Conservation (phyloP, 306 rosid species). For the Arachis hypogaea region DNA sequence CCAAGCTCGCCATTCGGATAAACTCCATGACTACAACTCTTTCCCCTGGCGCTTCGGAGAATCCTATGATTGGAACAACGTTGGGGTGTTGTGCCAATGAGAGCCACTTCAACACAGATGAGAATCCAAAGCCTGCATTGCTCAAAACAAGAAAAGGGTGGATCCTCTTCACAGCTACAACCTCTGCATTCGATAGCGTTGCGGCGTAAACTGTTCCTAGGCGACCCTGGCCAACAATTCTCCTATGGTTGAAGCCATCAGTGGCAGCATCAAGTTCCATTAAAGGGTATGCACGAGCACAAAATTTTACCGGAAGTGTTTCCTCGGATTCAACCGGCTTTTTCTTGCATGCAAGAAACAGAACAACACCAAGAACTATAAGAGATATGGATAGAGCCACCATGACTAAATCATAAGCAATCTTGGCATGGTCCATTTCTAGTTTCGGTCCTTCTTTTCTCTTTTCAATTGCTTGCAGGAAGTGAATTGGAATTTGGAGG, state of each 20-base stretch:
- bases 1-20: constrained; percentile 58
- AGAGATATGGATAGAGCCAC: constrained; percentile 52
- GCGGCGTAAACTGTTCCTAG: constrained; percentile 85
- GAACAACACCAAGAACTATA: constrained; percentile 49
- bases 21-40: constrained; percentile 73
- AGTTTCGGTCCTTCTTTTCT: not conserved
- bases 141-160: constrained; percentile 71
- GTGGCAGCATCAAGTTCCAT: constrained; percentile 69
- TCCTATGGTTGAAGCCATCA: constrained; percentile 69
- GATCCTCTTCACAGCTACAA: constrained; percentile 73
- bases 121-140: constrained; percentile 77
- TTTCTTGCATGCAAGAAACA: constrained; percentile 57
- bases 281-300: constrained; percentile 56
- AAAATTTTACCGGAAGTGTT: constrained; percentile 47
- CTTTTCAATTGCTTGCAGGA: not conserved
- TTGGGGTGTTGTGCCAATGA: constrained; percentile 80
- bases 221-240: constrained; percentile 77
- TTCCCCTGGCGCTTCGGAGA: constrained; percentile 89
- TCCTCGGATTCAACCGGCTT: constrained; percentile 60
- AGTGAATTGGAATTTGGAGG: constrained; percentile 33
- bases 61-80: constrained; percentile 74
- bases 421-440: constrained; percentile 50
- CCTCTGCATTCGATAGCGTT: constrained; percentile 40
- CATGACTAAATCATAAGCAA: constrained; percentile 58
- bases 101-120: constrained; percentile 58